phyloP scores from a whole-genome alignment of 495 filamentous ascomycete species.

The Aspergillus leporis region DNA sequence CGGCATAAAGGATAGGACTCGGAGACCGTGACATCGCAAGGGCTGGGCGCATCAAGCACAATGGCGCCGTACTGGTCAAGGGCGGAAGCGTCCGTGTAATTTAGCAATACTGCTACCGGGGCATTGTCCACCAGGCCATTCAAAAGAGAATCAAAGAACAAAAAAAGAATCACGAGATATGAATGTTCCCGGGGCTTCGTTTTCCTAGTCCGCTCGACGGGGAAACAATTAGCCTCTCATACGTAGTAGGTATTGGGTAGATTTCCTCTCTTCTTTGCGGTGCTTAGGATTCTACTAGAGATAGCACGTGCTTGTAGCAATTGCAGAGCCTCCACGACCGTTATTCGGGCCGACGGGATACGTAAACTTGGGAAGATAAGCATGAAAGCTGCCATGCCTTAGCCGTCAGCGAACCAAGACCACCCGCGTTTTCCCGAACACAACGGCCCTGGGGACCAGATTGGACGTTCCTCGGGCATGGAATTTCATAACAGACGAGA shows the following conservation, averaged over 20 bases:
- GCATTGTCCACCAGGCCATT: constrained; percentile 17
- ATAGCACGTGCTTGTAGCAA: constrained; percentile 11
- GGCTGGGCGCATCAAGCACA: constrained; percentile 17
- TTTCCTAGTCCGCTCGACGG: constrained; percentile 11
- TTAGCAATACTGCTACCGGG: constrained; percentile 32
- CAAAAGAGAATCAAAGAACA: constrained; percentile 23
- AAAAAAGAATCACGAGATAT: constrained; percentile 11
- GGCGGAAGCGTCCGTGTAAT: constrained; percentile 36
- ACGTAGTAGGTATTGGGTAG: constrained; percentile 4
- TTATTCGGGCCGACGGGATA: constrained; percentile 23
- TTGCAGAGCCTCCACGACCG: constrained; percentile 9
- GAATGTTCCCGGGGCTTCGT: background rate
- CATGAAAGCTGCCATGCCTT: constrained; percentile 8
- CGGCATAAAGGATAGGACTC: constrained; percentile 37
- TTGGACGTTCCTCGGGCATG: constrained; percentile 15
- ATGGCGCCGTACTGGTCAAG: constrained; percentile 30
- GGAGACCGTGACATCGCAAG: constrained; percentile 21
- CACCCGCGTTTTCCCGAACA: constrained; percentile 31
- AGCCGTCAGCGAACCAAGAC: constrained; percentile 15
- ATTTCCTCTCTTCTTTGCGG: background rate
- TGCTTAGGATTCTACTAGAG: background rate
- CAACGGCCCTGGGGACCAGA: constrained; percentile 14
- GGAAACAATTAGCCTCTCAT: constrained; percentile 26
- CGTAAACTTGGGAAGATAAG: background rate
- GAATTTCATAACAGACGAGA: constrained; percentile 18